phyloP scores from a whole-genome alignment of 768 basidiomycete genomes.

The Lentinula lateritia region DNA sequence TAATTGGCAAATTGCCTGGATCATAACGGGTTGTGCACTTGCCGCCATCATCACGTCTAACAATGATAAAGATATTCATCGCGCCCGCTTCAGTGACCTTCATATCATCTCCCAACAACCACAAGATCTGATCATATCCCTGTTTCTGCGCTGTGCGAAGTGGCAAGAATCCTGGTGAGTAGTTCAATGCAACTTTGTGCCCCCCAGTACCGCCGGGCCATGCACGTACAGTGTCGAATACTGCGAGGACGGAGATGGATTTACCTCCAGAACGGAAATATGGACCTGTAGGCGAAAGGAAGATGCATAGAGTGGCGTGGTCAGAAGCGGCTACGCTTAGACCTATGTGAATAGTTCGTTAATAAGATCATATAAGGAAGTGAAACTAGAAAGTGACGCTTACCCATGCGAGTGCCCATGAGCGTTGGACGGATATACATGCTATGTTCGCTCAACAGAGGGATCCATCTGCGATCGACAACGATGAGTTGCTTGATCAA shows the following conservation, averaged over 20 bases:
- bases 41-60: constrained; percentile 56
- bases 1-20: background rate
- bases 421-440: constrained; percentile 85
- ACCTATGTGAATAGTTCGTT: constrained; percentile 15
- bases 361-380: no score
- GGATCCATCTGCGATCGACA: constrained; percentile 84
- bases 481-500: constrained; percentile 72
- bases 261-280: constrained; percentile 72
- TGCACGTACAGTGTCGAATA: constrained; percentile 33
- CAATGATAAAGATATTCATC: constrained; percentile 78
- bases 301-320: constrained; percentile 66
- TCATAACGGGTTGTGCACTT: constrained; percentile 12
- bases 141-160: constrained; percentile 58
- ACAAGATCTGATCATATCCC: constrained; percentile 76
- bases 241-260: constrained; percentile 34
- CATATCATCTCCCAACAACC: constrained; percentile 59
- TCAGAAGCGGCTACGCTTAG: constrained; percentile 67
- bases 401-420: constrained; percentile 46
- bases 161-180: constrained; percentile 55
- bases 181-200: constrained; percentile 72
- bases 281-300: constrained; percentile 67
- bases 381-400: background rate
- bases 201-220: constrained; percentile 71
- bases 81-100: constrained; percentile 50
- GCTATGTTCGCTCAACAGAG: constrained; percentile 63